phyloP scores from a whole-genome alignment of 2,329 filamentous ascomycete genomes.

The Talaromyces piceae region DNA sequence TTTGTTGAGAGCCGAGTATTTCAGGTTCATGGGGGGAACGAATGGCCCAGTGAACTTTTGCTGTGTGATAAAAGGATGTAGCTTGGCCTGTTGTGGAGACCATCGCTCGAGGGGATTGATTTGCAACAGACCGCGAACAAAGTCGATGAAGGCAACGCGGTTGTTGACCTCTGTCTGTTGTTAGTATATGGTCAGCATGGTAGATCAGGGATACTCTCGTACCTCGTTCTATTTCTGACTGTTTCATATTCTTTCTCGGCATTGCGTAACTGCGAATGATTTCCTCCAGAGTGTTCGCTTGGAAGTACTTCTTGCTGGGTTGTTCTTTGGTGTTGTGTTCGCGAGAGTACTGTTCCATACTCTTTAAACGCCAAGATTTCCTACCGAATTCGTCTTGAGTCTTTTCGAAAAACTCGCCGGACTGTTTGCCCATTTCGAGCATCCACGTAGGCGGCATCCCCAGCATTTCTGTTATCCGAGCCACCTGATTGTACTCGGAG shows the following conservation, averaged over 20 bases:
- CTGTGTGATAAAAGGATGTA: constrained; percentile 97
- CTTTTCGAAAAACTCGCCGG: constrained; percentile 96
- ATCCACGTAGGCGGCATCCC: constrained; percentile 97
- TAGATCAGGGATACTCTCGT: constrained; percentile 25
- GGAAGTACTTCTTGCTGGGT: constrained; percentile 99
- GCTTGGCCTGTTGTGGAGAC: constrained; percentile 94
- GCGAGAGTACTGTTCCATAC: constrained; percentile 94
- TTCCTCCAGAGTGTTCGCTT: constrained; percentile 84
- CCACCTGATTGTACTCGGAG: constrained; percentile 97
- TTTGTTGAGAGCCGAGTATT: constrained; percentile 74
- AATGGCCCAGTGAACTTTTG: constrained; percentile 96
- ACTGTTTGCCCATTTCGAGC: constrained; percentile 98
- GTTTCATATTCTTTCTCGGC: constrained; percentile 99
- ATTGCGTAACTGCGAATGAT: constrained; percentile 98
- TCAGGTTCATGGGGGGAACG: constrained; percentile 93
- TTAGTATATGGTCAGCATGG: constrained; percentile 8
- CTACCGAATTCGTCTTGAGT: constrained; percentile 83
- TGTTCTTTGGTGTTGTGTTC: constrained; percentile 97
- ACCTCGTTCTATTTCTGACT: constrained; percentile 93
- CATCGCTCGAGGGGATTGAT: constrained; percentile 95
- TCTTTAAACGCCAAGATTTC: constrained; percentile 84
- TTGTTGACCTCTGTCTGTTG: constrained; percentile 83
- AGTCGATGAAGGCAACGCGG: constrained; percentile 93
- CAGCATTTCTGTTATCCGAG: constrained; percentile 95
- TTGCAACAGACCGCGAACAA: constrained; percentile 83